Conservation (phyloP, 129 eudicot species). For the Flaveria brownii region DNA sequence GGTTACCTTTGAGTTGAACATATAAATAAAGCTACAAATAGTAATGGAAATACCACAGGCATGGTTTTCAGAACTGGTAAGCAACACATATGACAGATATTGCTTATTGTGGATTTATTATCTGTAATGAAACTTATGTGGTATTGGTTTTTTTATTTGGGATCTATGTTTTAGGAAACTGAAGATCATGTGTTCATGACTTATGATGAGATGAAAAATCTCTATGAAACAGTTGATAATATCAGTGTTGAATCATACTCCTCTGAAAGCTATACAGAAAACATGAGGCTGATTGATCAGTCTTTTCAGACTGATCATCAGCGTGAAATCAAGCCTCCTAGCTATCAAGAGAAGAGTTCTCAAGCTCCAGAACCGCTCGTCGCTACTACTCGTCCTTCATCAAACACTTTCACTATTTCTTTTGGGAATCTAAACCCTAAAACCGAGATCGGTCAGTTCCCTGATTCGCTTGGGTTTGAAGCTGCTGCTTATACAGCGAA, state of each 20-base stretch:
- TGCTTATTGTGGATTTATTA: background rate
- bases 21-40: background rate
- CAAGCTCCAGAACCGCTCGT: background rate
- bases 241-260: constrained; percentile 23
- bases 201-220: constrained; percentile 21
- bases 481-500: background rate
- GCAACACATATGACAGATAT: background rate
- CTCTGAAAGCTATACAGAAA: constrained; percentile 17
- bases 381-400: constrained; percentile 13
- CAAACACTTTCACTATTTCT: constrained; percentile 37
- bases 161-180: constrained; percentile 11
- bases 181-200: constrained; percentile 24
- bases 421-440: constrained; percentile 28
- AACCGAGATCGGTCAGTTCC: background rate
- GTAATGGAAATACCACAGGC: constrained; percentile 23
- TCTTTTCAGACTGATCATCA: constrained; percentile 7
- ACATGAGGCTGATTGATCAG: constrained; percentile 19
- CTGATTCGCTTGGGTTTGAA: constrained; percentile 7
- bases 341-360: constrained; percentile 16
- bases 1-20: constrained; percentile 17
- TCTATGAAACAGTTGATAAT: constrained; percentile 7
- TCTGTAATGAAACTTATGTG: too few relatives aligned
- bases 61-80: constrained; percentile 35
- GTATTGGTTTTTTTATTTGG: background rate
- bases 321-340: background rate